phyloP scores from a whole-genome alignment of 345 rosid genomes.

The Gossypium anomalum region DNA sequence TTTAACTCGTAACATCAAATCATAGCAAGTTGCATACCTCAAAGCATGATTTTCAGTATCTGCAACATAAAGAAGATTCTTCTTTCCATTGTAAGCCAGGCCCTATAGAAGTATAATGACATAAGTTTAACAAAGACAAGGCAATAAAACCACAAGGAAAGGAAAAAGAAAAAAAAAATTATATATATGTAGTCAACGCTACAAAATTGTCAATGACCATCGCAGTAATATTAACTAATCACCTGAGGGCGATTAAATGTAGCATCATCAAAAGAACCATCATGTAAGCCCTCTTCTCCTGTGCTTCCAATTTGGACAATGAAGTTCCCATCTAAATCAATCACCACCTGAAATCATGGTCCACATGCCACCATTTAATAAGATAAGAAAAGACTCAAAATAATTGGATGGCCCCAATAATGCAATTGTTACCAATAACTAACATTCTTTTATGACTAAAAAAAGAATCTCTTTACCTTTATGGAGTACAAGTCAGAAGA shows the following conservation, averaged over 20 bases:
- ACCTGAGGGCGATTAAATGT: constrained; percentile 88
- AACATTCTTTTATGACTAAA: neutral
- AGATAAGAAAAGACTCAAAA: neutral
- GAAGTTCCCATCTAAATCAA: constrained; percentile 82
- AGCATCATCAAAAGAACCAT: constrained; percentile 84
- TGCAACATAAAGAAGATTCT: constrained; percentile 79
- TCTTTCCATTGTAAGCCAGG: constrained; percentile 83
- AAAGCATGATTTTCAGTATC: constrained; percentile 96
- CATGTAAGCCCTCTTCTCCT: constrained; percentile 74
- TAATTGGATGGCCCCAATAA: neutral
- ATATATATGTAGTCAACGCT: too few species aligned
- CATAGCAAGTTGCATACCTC: constrained; percentile 45
- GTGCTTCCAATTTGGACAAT: constrained; percentile 79
- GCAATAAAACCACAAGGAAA: constrained; percentile 3
- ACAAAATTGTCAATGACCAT: neutral
- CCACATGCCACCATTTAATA: neutral
- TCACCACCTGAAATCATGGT: constrained; percentile 63
- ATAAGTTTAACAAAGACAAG: constrained; percentile 12
- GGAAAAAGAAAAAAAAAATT: neutral
- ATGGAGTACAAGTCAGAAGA: neutral
- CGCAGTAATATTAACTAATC: constrained; percentile 17
- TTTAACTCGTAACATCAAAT: neutral
- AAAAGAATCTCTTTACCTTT: too few species aligned
- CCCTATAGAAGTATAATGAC: constrained; percentile 51
- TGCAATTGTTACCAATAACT: neutral